Evolutionary conservation across 345 rosid species (phyloP).

Genomic region (Populus davidiana): DNA sequence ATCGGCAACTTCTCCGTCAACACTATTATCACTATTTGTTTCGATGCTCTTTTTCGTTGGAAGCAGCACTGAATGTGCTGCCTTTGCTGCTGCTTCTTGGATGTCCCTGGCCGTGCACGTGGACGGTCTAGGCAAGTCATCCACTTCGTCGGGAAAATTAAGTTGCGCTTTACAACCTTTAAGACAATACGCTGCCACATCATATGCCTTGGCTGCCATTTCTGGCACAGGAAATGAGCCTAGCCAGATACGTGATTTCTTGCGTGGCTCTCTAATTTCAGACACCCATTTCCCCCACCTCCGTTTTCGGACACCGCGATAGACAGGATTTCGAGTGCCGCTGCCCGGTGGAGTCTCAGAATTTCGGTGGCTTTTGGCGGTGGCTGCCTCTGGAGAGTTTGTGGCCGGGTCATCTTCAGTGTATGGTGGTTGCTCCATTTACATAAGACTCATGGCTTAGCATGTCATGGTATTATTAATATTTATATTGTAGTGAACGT

Average conservation of each 20-base stretch:
- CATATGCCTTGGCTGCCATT: conserved; percentile 88
- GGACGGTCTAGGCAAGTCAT: conserved; percentile 55
- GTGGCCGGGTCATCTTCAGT: conserved; percentile 31
- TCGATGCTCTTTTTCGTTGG: conserved; percentile 21
- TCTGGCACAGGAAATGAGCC: conserved; percentile 80
- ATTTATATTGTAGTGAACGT: conserved; percentile 26
- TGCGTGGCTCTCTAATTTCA: conserved; percentile 81
- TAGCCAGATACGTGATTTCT: conserved; percentile 81
- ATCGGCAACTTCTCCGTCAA: conserved; percentile 12
- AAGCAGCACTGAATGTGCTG: conserved; percentile 41
- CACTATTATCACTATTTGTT: not conserved
- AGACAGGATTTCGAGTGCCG: conserved; percentile 58
- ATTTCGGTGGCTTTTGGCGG: conserved; percentile 7
- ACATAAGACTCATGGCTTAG: conserved; percentile 22
- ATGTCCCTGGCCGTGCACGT: conserved; percentile 64
- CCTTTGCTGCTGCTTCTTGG: conserved; percentile 72
- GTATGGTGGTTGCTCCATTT: conserved; percentile 47
- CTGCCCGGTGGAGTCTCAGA: conserved; percentile 11
- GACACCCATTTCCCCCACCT: conserved; percentile 96
- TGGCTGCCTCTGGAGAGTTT: conserved; percentile 6
- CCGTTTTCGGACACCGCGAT: conserved; percentile 72
- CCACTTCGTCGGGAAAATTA: conserved; percentile 70
- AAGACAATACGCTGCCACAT: conserved; percentile 71
- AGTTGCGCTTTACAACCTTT: conserved; percentile 78
- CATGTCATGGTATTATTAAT: not conserved